These are phyloP conservation scores for Wickerhamiella siamensis DNA, from an alignment of 805 yeast species.

Conservation along the genomic window DNA sequence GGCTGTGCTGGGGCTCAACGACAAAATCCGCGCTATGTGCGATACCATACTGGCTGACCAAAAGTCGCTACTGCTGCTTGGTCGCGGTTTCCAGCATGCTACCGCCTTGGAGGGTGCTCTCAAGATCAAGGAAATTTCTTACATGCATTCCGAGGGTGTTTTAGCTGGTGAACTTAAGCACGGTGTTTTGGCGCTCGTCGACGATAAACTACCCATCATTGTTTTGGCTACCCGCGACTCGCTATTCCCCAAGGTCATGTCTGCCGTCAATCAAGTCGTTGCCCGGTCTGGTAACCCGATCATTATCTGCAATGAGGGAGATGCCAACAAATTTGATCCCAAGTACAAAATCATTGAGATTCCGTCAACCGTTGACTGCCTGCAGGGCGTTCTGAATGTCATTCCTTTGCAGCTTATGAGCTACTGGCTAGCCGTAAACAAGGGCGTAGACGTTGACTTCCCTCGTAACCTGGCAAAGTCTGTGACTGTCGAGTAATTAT, in stretches of 20 bases:
- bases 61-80: slow-evolving; percentile 77
- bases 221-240: slow-evolving; percentile 95
- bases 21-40: slow-evolving; percentile 62
- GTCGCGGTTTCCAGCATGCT: slow-evolving; percentile 96
- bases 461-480: slow-evolving; percentile 98
- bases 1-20: slow-evolving; percentile 59
- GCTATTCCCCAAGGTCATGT: slow-evolving; percentile 86
- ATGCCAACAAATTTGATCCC: slow-evolving; percentile 29
- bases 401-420: slow-evolving; percentile 91
- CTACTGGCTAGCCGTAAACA: slow-evolving; percentile 89
- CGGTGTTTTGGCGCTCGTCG: slow-evolving; percentile 94
- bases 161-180: slow-evolving; percentile 98
- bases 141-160: slow-evolving; percentile 98
- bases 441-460: slow-evolving; percentile 95
- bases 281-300: slow-evolving; percentile 98
- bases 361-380: slow-evolving; percentile 91
- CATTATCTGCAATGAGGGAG: slow-evolving; percentile 76
- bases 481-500: slow-evolving; percentile 76
- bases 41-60: slow-evolving; percentile 57
- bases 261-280: slow-evolving; percentile 89
- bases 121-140: slow-evolving; percentile 94
- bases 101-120: slow-evolving; percentile 97
- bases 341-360: slow-evolving; percentile 54
- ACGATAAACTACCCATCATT: slow-evolving; percentile 82
- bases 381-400: slow-evolving; percentile 90